A percentile compares a stretch with the other conserved stretches of the same genome.
Conservation (phyloP, 805 yeast genomes). For the Ogataea trehaloabstinens region DNA sequence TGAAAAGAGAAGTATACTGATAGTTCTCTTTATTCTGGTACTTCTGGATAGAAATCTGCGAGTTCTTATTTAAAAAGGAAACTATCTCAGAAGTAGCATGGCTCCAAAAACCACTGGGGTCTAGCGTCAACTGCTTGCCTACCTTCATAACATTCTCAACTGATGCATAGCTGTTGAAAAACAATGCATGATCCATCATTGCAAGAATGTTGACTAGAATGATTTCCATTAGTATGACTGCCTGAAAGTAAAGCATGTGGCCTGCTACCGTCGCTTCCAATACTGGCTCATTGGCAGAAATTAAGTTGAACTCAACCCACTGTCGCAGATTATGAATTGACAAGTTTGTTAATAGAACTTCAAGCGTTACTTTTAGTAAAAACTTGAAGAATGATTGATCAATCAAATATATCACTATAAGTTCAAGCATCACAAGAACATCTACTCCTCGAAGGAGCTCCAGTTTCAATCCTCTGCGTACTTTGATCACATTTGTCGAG, state of each 20-base stretch:
- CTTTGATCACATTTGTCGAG: conserved; percentile 13
- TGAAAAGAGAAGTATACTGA: conserved; percentile 19
- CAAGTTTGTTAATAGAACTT: conserved; percentile 18
- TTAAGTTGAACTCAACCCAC: conserved; percentile 17
- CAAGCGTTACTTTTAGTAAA: conserved; percentile 17
- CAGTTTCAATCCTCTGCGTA: conserved; percentile 13
- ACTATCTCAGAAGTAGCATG: background rate
- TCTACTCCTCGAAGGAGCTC: conserved; percentile 13
- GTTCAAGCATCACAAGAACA: conserved; percentile 16
- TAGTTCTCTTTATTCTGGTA: conserved; percentile 19
- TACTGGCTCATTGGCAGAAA: conserved; percentile 9
- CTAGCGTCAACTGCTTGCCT: background rate
- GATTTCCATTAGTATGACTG: conserved; percentile 16
- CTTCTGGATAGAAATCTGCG: conserved; percentile 11
- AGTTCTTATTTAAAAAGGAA: conserved; percentile 11
- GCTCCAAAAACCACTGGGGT: conserved; percentile 1
- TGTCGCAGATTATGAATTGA: conserved; percentile 14
- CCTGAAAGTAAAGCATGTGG: conserved; percentile 12
- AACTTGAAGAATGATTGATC: conserved; percentile 27
- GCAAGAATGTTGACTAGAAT: conserved; percentile 13
- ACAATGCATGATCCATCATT: conserved; percentile 16
- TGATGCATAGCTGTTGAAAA: conserved; percentile 4
- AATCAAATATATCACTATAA: conserved; percentile 20
- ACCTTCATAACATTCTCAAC: background rate
- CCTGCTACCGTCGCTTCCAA: conserved; percentile 9